Percentiles rank a stretch among this genome's conserved stretches.
Conservation (phyloP, 768 basidiomycete species). For the Rhodotorula toruloides region DNA sequence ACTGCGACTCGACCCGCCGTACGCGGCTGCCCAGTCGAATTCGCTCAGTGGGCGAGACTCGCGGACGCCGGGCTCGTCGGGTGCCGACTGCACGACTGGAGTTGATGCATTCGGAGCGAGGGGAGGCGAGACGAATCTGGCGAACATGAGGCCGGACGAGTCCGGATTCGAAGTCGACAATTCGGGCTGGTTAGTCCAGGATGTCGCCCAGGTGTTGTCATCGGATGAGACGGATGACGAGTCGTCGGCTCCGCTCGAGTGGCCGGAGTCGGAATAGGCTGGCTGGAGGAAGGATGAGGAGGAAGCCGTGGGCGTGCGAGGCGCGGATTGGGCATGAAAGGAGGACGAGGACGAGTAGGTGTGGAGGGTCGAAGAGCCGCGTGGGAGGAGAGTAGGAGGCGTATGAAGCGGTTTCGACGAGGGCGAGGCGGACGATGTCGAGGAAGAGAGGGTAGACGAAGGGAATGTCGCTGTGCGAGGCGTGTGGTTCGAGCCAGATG, state of each 20-base stretch:
- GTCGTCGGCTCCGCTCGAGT: conserved; percentile 1
- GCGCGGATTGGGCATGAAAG: no score
- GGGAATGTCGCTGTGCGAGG: no score
- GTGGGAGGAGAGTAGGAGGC: conserved; percentile 19
- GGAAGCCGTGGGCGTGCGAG: not conserved
- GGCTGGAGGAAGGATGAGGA: not conserved
- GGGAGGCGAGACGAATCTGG: conserved; percentile 4
- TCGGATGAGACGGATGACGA: not conserved
- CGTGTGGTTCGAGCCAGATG: no score
- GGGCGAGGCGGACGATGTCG: not conserved
- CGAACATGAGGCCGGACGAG: not conserved
- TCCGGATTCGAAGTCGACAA: no score
- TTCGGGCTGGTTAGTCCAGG: no score
- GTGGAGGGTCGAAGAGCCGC: not conserved
- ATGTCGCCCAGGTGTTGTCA: conserved; percentile 5
- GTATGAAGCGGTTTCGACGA: conserved; percentile 16
- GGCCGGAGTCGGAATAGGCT: no score
- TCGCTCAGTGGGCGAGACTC: conserved; percentile 24
- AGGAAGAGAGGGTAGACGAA: not conserved
- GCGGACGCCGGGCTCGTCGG: not conserved
- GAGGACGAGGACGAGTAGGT: conserved; percentile 1
- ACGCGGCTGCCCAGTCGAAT: conserved; percentile 25
- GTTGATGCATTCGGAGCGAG: not conserved
- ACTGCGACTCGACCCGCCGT: not conserved
- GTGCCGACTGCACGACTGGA: not conserved